These are phyloP conservation scores for Trametes sp. DNA, from an alignment of 1,284 basidiomycete genomes.

Conservation along the genomic window DNA sequence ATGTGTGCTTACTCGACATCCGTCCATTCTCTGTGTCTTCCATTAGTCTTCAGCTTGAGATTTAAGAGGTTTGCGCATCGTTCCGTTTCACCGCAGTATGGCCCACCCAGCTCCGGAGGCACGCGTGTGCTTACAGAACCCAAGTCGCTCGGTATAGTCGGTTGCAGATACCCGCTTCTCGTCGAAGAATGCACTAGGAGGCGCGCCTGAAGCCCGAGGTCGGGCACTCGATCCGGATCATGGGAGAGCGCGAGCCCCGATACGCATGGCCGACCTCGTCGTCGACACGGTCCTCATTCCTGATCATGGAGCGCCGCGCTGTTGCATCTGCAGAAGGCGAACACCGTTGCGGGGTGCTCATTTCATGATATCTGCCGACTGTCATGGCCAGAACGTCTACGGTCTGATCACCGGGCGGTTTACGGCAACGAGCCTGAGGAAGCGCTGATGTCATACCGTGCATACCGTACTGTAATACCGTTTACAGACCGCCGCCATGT, in stretches of 20 bases:
- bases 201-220: not conserved
- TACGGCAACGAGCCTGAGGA: not conserved
- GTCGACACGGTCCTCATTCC: not conserved
- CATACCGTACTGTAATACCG: not conserved
- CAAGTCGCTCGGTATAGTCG: too few relatives aligned
- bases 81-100: not conserved
- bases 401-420: not conserved
- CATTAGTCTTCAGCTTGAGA: not conserved
- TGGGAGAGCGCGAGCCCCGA: not conserved
- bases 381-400: not conserved
- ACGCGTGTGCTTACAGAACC: too few relatives aligned
- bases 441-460: not conserved
- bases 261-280: not conserved
- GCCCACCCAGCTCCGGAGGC: not conserved
- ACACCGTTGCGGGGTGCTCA: constrained; percentile 1
- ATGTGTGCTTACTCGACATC: not conserved
- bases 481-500: not conserved
- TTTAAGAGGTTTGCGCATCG: not conserved
- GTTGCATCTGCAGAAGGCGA: not conserved
- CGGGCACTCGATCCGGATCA: not conserved
- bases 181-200: not conserved
- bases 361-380: not conserved
- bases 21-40: not conserved
- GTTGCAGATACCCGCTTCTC: too few relatives aligned
- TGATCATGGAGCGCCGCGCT: not conserved